phyloP scores from a whole-genome alignment of 306 rosid species.

The Hippophae tibetana region DNA sequence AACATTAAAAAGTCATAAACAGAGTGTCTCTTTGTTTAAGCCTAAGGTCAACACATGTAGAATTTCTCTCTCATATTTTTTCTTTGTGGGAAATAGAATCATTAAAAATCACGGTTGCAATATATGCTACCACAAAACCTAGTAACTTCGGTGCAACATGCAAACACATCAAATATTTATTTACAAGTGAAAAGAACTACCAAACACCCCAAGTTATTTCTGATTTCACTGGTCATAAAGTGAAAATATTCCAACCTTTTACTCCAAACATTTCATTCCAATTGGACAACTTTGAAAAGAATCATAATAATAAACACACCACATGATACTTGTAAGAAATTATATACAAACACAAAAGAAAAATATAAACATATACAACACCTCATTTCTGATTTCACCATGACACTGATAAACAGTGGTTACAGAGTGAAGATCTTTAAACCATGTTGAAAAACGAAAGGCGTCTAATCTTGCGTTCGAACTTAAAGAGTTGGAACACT shows the following conservation, averaged over 20 bases:
- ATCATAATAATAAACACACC: conserved; percentile 31
- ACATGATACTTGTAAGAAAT: conserved; percentile 87
- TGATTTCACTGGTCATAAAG: too few species aligned
- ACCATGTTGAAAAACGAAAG: too few species aligned
- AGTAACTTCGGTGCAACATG: too few species aligned
- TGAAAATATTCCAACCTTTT: not conserved
- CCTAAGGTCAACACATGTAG: not conserved
- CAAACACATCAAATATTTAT: not conserved
- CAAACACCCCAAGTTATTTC: too few species aligned
- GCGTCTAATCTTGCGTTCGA: too few species aligned
- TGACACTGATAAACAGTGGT: too few species aligned
- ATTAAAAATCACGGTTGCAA: conserved; percentile 19
- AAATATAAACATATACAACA: too few species aligned
- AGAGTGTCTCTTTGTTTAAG: too few species aligned
- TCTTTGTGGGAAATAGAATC: not conserved
- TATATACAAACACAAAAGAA: not conserved
- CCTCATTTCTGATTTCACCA: too few species aligned
- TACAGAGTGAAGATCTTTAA: too few species aligned
- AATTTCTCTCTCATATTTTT: not conserved
- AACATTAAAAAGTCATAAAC: conserved; percentile 22
- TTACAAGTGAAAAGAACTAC: too few species aligned
- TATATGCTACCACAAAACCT: conserved; percentile 2
- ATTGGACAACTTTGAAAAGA: not conserved
- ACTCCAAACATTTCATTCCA: not conserved
- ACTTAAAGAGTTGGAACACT: too few species aligned